Evolutionary conservation across 2,329 filamentous ascomycete genomes (phyloP).

Genomic region (Monosporascus sp.): DNA sequence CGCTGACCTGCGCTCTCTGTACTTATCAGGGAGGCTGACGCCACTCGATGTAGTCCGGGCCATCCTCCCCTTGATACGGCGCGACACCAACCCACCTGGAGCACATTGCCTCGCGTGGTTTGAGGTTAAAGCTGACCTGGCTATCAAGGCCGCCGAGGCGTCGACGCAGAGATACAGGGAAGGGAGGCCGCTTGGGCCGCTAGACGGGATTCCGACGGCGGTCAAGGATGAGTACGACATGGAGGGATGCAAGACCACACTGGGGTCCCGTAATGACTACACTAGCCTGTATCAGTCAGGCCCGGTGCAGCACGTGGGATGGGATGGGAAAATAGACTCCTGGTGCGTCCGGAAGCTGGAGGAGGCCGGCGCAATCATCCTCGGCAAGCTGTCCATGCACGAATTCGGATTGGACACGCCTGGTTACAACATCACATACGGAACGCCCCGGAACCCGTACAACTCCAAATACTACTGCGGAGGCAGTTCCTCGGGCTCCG

Average conservation of each 20-base stretch:
- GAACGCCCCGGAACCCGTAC: conserved; percentile 73
- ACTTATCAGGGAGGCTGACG: conserved; percentile 39
- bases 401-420: conserved; percentile 71
- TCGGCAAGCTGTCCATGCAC: conserved; percentile 73
- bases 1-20: conserved; percentile 40
- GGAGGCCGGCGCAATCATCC: conserved; percentile 64
- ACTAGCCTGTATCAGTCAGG: conserved; percentile 29
- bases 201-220: conserved; percentile 70
- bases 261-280: conserved; percentile 59
- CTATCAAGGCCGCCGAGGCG: conserved; percentile 37
- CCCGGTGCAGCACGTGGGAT: conserved; percentile 19
- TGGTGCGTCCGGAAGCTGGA: conserved; percentile 69
- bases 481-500: conserved; percentile 70
- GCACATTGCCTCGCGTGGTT: conserved; percentile 40
- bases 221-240: conserved; percentile 76
- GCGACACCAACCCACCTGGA: conserved; percentile 31
- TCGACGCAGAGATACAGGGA: conserved; percentile 45
- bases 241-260: conserved; percentile 63
- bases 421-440: conserved; percentile 67
- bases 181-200: conserved; percentile 52
- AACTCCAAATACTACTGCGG: conserved; percentile 70
- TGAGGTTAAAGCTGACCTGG: conserved; percentile 35
- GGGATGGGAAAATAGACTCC: conserved; percentile 43
- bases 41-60: conserved; percentile 40
- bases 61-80: conserved; percentile 41